phyloP scores from a whole-genome alignment of 2,329 filamentous ascomycete species.

The Leptographium wingfieldii region DNA sequence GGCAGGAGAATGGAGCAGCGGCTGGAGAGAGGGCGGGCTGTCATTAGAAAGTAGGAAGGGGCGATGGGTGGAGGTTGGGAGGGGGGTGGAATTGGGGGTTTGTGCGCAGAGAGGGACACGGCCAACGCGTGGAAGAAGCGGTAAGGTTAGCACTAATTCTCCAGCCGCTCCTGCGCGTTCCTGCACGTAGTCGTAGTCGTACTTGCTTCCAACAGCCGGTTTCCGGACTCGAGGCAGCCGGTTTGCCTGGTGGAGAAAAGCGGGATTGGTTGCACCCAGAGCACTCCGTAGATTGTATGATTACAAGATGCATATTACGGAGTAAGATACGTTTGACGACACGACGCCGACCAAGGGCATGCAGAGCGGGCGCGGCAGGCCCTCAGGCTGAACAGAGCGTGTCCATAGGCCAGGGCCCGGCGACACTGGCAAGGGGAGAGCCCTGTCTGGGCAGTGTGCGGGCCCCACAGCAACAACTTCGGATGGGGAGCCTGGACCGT shows the following conservation, averaged over 20 bases:
- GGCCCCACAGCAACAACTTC: not conserved
- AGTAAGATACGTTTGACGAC: no score
- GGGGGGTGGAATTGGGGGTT: not conserved
- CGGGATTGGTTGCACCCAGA: no score
- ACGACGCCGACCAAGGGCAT: no score
- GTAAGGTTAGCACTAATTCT: not conserved
- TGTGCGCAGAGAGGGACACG: not conserved
- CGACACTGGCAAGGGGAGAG: not conserved
- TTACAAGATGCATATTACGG: no score
- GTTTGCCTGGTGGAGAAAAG: no score
- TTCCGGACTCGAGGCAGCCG: no score
- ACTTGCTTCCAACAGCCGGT: no score
- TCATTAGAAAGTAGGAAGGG: constrained; percentile 2
- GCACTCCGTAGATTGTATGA: no score
- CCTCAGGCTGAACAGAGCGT: not conserved
- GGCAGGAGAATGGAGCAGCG: not conserved
- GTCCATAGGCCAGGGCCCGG: not conserved
- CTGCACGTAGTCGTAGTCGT: no score
- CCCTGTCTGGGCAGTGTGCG: not conserved
- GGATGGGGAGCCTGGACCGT: not conserved
- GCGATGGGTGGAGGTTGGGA: not conserved
- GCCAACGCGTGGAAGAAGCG: not conserved
- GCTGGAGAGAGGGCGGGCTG: not conserved
- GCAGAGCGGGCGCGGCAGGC: not conserved
- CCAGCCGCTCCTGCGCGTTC: no score